Conservation (phyloP, 202 grass and related monocot genomes). For the Schoenoplectus triqueter region DNA sequence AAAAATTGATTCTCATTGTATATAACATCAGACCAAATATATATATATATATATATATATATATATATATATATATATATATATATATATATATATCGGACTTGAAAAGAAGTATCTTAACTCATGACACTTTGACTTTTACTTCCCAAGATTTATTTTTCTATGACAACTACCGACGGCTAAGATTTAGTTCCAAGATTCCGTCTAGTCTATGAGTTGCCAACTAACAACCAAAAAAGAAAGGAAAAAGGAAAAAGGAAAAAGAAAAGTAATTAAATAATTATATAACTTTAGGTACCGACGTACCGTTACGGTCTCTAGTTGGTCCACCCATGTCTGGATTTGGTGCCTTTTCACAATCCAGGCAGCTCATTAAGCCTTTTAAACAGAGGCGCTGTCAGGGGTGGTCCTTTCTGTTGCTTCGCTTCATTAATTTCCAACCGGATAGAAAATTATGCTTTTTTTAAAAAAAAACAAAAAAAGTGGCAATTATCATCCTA, state of each 20-base stretch:
- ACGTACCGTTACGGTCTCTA: constrained; percentile 12
- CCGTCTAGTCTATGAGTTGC: background rate
- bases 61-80: background rate
- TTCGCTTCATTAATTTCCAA: too few relatives aligned
- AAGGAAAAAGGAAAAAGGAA: background rate
- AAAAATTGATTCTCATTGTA: too few relatives aligned
- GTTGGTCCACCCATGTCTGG: constrained; percentile 22
- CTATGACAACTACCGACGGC: constrained; percentile 8
- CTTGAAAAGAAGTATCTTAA: background rate
- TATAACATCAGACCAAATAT: background rate
- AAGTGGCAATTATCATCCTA: too few relatives aligned
- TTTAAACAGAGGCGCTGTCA: background rate
- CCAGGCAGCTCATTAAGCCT: background rate
- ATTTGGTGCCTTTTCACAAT: constrained; percentile 29
- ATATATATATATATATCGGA: background rate
- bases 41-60: background rate
- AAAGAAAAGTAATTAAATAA: background rate
- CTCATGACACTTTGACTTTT: background rate
- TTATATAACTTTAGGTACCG: background rate
- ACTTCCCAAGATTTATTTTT: background rate
- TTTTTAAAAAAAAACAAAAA: too few relatives aligned
- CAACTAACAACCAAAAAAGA: background rate
- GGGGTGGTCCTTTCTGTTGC: too few relatives aligned
- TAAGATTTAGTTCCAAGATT: background rate
- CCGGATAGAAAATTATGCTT: too few relatives aligned